Evolutionary conservation across 225 moss, liverwort and hornwort genomes (phyloP), one percentile per base, ranked within the genome.

Genomic region (Straminergon stramineum): DNA sequence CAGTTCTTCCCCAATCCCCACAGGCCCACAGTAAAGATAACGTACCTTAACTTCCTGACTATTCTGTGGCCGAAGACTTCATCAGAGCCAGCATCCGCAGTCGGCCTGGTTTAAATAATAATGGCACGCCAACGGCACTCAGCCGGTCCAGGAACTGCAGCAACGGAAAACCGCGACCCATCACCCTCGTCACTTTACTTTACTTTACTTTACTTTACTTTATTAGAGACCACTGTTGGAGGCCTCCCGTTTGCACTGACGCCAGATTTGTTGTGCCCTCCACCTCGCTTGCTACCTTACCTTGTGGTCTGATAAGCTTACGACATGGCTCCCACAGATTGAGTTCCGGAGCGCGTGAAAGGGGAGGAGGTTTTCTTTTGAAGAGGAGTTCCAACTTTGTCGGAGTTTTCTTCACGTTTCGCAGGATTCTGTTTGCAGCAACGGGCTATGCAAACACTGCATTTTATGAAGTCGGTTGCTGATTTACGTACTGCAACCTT

Each of bases 351-450:
- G 4, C 8, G 8, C 5, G 15, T 8, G 4, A 71, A 71, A 26
- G 5, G 17, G 4, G 5, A 30, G 28, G 6, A 10, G 17, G 0
- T 45, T 74, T 30, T 30, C 3, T 69, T 10, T 5, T 4, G 39
- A 41, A 7, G 9, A 43, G 73, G 43, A 73, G 28, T 17, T 45
- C 10, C 10, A 45, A 11, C 17, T 45, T 17, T 30, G 11, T 48
- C 0, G 6, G 17, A 75, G 18, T 7, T 11, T 18, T 48, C 11
- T 75, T 48, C 45, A 45, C 28, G 10, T 45, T 45, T 17, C 1
- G 2, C 7, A 18, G 0, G 31, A 75, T 48, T 11, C 4, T 48
- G 18, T 75, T 2, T 18, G 4, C 0, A 0, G 4, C 18, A 31
- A 75, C 2, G 2, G 1, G 31, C 6, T 18, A 3, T 2, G 11